Evolutionary conservation across 768 basidiomycete genomes (phyloP), one percentile per base, ranked within the genome.

Genomic region (Gyrodon lividus): DNA sequence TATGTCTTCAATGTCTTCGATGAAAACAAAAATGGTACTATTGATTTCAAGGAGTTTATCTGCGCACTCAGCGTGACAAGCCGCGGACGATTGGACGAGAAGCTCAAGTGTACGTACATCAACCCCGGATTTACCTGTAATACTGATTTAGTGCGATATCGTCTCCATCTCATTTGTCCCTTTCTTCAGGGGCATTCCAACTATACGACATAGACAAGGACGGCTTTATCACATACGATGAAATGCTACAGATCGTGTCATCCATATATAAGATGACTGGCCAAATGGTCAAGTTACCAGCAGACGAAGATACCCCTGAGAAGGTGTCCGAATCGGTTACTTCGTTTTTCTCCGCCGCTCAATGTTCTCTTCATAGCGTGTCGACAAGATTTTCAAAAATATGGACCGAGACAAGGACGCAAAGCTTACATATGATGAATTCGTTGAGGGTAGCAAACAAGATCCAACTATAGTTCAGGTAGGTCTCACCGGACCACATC

Each of bases 241-340:
- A 99, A 75, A 99, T 99, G 97, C 84, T 98, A 28, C 86, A 92
- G 75, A 99, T 99, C 67, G 97, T 99, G 8, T 83, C 88, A 62
- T 88, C 92, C 40, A 99, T 99, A 74, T 99, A 98, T 80, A 98
- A 96, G 82, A 98, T 99, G 97, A 98, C 97, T 4, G 97, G 97
- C 17, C 86, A 95, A 70, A 98, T 98, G 95, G 96, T 98, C 57
- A 95, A 94, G 69, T 82, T 98, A 19, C 95, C 97, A n/a, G 77
- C 86, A 35, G 97, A 98, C 67, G 97, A 99, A 72, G 95, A 98
- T 74, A 99, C 97, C n/a, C 96, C 97, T 2, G 94, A 98, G 72
- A 99, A 98, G 90, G 95, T 84, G 61, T 47, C 70, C 34, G 47
- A 23, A 42, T 52, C 49, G 47, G 33, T 20, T 46, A 26, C 39